Base-by-base conservation (phyloP, 2,329 filamentous ascomycete genomes). In the Aspergillus neoniger region DNA sequence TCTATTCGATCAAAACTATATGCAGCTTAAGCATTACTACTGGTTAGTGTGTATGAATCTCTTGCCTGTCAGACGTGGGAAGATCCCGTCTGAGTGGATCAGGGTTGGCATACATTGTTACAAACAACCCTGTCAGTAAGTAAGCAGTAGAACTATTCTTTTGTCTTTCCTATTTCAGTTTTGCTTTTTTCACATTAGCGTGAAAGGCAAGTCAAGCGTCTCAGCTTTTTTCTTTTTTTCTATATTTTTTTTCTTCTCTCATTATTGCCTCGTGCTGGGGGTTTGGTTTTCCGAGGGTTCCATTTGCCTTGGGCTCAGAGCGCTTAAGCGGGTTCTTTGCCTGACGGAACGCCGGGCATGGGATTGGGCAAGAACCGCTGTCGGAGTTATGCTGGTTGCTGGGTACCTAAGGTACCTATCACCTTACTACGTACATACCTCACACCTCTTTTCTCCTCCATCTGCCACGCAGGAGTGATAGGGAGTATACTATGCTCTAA, bases 351-450 rank as follows among this genome's bases (percentile, higher is more conserved):
- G 53, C 30, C 39, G 23, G 41, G 39, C 53, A 23, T 41, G 41
- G 39, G 53, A 55, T 55, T 55, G 53, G 53, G 53, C 53, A 44
- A 55, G 36, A 55, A 47, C 17, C 39, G 53, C 53, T 47, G 25
- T n/a, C 51, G 32, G 32, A 53, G 51, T 17, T 23, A 36, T 19
- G 36, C 41, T 28, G 25, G 25, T 30, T 30, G 28, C 28, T 55
- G 53, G 53, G 53, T 55, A 55, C 53, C 53, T 55, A 47, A 55
- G 53, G 53, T 55, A 50, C 25, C n/a, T 17, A 50, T 23, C 10
- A 44, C 12, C 44, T 30, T 28, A 49, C 21, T 12, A 30, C 25
- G 28, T 15, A n/a, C 17, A 17, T 15, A 50, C n/a, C 25, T n/a
- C 47, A 28, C 25, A 28, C 25, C 25, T 28, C 25, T 28, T 8